A percentile compares a stretch with the other conserved stretches of the same genome.
phyloP scores from a whole-genome alignment of 140 eudicot species.

The Erigeron philadelphicus region DNA sequence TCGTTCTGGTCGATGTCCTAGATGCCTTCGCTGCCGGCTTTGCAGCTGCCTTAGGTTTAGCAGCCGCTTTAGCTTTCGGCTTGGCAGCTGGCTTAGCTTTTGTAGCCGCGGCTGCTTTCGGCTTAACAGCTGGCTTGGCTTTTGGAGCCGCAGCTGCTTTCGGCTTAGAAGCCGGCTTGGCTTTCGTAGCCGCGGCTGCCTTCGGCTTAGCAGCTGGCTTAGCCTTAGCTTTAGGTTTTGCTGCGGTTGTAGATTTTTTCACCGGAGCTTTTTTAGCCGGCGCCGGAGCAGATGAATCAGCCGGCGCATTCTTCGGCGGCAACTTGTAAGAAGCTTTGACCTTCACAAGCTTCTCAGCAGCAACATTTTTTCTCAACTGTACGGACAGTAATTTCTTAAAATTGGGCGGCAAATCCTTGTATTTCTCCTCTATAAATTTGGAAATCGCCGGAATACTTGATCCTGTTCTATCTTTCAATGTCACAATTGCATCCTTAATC shows the following conservation, averaged over 20 bases:
- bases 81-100: slow-evolving; percentile 29
- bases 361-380: slow-evolving; percentile 46
- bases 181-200: slow-evolving; percentile 10
- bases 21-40: slow-evolving; percentile 26
- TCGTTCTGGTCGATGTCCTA: slow-evolving; percentile 30
- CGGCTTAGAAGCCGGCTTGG: slow-evolving; percentile 20
- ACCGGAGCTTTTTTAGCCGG: slow-evolving; percentile 14
- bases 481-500: slow-evolving; percentile 47
- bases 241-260: slow-evolving; percentile 16
- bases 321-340: slow-evolving; percentile 47
- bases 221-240: slow-evolving; percentile 9
- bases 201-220: slow-evolving; percentile 19
- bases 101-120: slow-evolving; percentile 11
- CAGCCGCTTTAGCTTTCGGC: slow-evolving; percentile 11
- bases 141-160: slow-evolving; percentile 8
- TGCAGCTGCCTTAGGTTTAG: slow-evolving; percentile 13
- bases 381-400: slow-evolving; percentile 35
- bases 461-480: slow-evolving; percentile 55
- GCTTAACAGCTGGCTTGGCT: slow-evolving; percentile 18
- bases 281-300: slow-evolving; percentile 22
- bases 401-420: slow-evolving; percentile 40
- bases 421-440: slow-evolving; percentile 50
- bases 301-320: slow-evolving; percentile 20
- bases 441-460: slow-evolving; percentile 50
- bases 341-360: slow-evolving; percentile 47